Evolutionary conservation across 2,329 filamentous ascomycete species (phyloP), one percentile per base, ranked within the genome.

Genomic region (Zasmidium citrigriseum): DNA sequence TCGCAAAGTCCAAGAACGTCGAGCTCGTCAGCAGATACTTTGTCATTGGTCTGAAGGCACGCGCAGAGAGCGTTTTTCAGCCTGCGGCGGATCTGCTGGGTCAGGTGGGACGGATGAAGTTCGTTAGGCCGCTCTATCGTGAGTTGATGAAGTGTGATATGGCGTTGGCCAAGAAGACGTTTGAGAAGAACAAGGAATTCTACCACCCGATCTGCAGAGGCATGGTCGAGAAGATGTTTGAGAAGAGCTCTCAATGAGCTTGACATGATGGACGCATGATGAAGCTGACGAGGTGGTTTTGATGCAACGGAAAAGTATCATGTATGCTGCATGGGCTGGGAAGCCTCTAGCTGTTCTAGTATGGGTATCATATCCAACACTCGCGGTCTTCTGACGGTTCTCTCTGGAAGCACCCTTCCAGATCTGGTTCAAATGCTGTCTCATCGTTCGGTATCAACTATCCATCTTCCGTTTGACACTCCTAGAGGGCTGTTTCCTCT

Each of bases 61-160:
- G 86, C 57, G 90, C 92, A 67, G 75, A 82, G 52, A 83, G 81
- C 57, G 84, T 89, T 38, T 91, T 93, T 68, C 72, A 85, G 59
- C 87, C 88, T 1, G 86, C 91, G 0, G 86, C 89, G 1, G 85
- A 90, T 58, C 79, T 97, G 55, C 80, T 98, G 41, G 90, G 90
- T 27, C 82, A 83, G 53, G 92, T 97, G 22, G 95, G 95, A 12
- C 82, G 95, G 57, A 98, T 99, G 95, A 98, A 98, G 83, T 98
- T 93, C 75, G 93, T 98, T 59, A 82, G 93, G 49, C 91, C 93
- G 21, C 77, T 98, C 70, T 97, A 89, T 78, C 83, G 89, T 61
- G 83, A 85, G 51, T 78, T 99, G 65, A 88, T 89, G 69, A 86
- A 87, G 73, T 85, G 90, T 41, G 88, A 97, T 76, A 80, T 85